phyloP scores from a whole-genome alignment of 257 asterid species.

The Thymus quinquecostatus region DNA sequence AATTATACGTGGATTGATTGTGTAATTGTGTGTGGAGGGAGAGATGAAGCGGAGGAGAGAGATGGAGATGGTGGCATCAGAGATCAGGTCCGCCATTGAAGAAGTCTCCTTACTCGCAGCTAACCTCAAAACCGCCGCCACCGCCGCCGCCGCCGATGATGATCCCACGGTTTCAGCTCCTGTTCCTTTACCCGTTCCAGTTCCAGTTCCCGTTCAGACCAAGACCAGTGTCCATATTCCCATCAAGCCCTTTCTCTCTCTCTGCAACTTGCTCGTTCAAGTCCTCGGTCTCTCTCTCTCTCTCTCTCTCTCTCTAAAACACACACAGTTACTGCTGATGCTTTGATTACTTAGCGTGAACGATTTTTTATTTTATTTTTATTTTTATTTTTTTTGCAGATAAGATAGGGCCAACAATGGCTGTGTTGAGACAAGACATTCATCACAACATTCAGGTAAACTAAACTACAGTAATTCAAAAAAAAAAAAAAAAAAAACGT shows the following conservation, averaged over 20 bases:
- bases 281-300: constrained; percentile 71
- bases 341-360: background rate
- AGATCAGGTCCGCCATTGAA: constrained; percentile 71
- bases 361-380: background rate
- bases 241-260: constrained; percentile 72
- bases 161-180: background rate
- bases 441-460: constrained; percentile 75
- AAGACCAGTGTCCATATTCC: constrained; percentile 41
- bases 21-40: background rate
- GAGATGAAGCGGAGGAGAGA: constrained; percentile 80
- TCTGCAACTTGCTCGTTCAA: constrained; percentile 68
- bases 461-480: too few species aligned
- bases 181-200: background rate
- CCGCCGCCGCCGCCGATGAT: constrained; percentile 1
- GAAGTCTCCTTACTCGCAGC: constrained; percentile 50
- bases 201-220: background rate
- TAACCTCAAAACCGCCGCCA: constrained; percentile 37
- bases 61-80: constrained; percentile 53
- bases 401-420: constrained; percentile 98
- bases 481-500: background rate
- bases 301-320: constrained; percentile 6
- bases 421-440: constrained; percentile 87
- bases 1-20: background rate
- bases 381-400: constrained; percentile 46
- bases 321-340: background rate